Conservation (phyloP, 768 basidiomycete genomes). For the Cyclocybe cylindracea region DNA sequence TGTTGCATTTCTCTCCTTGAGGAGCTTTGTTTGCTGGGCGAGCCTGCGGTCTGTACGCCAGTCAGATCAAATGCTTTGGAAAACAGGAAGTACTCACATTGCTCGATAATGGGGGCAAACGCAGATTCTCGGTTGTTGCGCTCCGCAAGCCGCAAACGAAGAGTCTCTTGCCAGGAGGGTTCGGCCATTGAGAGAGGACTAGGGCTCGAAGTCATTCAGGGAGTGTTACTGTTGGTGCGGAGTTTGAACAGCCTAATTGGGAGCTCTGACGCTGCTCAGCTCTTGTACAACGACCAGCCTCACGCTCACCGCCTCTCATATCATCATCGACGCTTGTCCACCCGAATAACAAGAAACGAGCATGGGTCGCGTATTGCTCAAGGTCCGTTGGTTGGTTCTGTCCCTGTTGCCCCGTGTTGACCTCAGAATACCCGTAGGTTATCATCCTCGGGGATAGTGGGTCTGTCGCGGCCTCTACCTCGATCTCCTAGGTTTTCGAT, state of each 20-base stretch:
- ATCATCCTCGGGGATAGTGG: constrained; percentile 99
- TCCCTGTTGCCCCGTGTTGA: background rate
- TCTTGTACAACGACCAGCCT: constrained; percentile 11
- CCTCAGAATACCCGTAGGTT: constrained; percentile 54
- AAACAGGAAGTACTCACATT: constrained; percentile 61
- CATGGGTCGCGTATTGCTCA: constrained; percentile 88
- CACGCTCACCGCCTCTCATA: constrained; percentile 13
- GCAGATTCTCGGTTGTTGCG: constrained; percentile 82
- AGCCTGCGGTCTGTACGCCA: constrained; percentile 74
- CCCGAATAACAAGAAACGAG: constrained; percentile 20
- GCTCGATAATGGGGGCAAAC: constrained; percentile 85
- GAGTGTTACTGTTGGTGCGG: constrained; percentile 25
- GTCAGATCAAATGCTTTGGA: constrained; percentile 9
- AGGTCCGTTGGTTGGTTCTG: constrained; percentile 45
- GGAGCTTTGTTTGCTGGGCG: constrained; percentile 87
- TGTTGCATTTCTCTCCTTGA: constrained; percentile 91
- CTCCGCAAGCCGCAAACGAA: constrained; percentile 77
- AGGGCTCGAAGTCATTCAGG: constrained; percentile 6
- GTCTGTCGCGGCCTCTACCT: constrained; percentile 43
- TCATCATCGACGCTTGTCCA: constrained; percentile 23
- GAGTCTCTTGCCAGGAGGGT: constrained; percentile 82
- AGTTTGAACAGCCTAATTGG: constrained; percentile 42
- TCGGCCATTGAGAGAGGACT: constrained; percentile 59
- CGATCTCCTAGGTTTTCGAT: background rate
- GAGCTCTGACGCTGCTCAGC: constrained; percentile 17